Conservation (phyloP, 2,329 filamentous ascomycete species). For the Pyricularia grisea region DNA sequence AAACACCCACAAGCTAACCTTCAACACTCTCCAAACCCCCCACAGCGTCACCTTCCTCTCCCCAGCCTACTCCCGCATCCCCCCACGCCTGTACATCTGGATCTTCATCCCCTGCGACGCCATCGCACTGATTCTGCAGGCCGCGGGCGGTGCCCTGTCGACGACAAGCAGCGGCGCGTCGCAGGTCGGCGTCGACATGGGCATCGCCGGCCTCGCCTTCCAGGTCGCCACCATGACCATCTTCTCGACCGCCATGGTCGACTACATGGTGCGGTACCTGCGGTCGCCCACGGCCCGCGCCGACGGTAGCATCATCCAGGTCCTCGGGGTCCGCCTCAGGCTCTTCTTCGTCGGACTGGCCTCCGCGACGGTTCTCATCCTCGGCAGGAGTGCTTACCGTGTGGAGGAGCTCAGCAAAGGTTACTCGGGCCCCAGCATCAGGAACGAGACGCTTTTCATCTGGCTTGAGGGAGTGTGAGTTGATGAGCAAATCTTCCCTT, state of each 20-base stretch:
- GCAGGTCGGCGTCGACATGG: slow-evolving; percentile 34
- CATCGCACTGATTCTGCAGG: slow-evolving; percentile 45
- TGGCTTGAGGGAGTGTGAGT: slow-evolving; percentile 34
- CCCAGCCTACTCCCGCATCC: slow-evolving; percentile 27
- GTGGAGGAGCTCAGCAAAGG: slow-evolving; percentile 56
- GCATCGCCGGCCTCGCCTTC: slow-evolving; percentile 46
- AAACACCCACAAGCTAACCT: slow-evolving; percentile 1
- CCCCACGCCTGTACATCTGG: slow-evolving; percentile 30
- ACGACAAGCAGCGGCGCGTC: slow-evolving; percentile 33
- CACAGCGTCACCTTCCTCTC: slow-evolving; percentile 26
- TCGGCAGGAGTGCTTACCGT: slow-evolving; percentile 52
- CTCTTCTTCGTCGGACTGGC: slow-evolving; percentile 9
- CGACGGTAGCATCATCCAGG: background rate
- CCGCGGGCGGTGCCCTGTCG: slow-evolving; percentile 42
- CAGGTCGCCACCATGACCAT: slow-evolving; percentile 45
- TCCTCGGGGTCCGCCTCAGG: slow-evolving; percentile 21
- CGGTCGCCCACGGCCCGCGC: slow-evolving; percentile 7
- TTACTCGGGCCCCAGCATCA: slow-evolving; percentile 46
- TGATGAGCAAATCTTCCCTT: too few species aligned
- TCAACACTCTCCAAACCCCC: background rate
- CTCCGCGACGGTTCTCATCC: slow-evolving; percentile 46
- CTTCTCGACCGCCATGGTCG: slow-evolving; percentile 37
- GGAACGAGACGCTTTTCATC: slow-evolving; percentile 41
- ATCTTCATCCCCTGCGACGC: slow-evolving; percentile 43
- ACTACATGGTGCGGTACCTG: slow-evolving; percentile 35